Base-by-base conservation (phyloP, 176 grass and related monocot genomes). In the Lolium rigidum region DNA sequence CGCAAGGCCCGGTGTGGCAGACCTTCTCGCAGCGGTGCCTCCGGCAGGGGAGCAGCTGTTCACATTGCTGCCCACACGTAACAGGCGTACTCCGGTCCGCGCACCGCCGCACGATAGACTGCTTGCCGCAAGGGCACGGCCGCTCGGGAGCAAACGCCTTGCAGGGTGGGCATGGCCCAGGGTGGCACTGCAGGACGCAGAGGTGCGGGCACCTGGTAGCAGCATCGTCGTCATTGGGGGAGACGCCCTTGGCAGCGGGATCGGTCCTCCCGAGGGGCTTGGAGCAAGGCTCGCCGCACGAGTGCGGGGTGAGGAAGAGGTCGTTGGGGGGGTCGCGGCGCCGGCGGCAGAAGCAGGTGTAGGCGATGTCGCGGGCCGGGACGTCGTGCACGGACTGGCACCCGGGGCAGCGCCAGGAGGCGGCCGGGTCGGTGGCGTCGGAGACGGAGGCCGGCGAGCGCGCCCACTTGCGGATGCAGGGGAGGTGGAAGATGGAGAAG, bases 401-500 rank as follows among this genome's bases (percentile, higher is more conserved):
- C 0, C 96, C 93, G 0, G 96, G 96, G 52, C 96, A 98, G 50
- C 96, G 93, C 96, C 93, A 98, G 64, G 86, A 50, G 2, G 41
- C 69, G 69, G 85, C 55, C 0, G 85, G 79, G 2, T 85, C 97
- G 94, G 9, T 49, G 20, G 31, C 89, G 5, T 98, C 93, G 0
- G 84, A 92, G 24, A 76, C 89, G 26, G 96, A 98, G 44, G 96
- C 91, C 8, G 96, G 93, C 13, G 96, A 98, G 9, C 92, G 93
- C 16, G 88, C 96, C 96, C 96, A 98, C 92, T 95, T 90, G 86
- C 96, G 96, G 70, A 93, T 90, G 75, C 96, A 98, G 51, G 88
- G 93, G 16, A 98, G 91, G 87, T 98, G 96, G 88, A 98, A 98
- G 70, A 98, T 98, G 74, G 96, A 92, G 86, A 91, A 98, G 84